Evolutionary conservation across 495 filamentous ascomycete species (phyloP), one percentile per base, ranked within the genome.

Genomic region (Pseudomonodictys pantanalensis): DNA sequence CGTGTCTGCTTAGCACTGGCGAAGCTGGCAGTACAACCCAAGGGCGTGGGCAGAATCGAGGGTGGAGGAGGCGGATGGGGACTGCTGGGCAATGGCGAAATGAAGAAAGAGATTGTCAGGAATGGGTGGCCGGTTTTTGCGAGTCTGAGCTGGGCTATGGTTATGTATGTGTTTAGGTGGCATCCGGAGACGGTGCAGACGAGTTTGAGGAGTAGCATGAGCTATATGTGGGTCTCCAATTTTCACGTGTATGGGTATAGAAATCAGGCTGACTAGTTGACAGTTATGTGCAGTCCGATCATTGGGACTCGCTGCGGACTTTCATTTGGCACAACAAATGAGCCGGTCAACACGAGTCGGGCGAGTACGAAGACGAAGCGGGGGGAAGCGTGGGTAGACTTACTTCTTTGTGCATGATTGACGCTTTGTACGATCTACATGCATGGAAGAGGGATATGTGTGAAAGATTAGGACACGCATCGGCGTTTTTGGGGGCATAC

Each of bases 161-260:
- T 99, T 52, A 99, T 99, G 93, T 93, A 91, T 74, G 73, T 97
- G 35, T 99, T 96, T 78, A 81, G 87, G 58, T 91, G 87, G 85
- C 83, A 97, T 76, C 89, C 92, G 9, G 89, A 93, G 58, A 89
- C 85, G 24, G 77, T 99, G 68, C 92, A 95, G 76, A 81, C 83
- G 45, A 96, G 91, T 73, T 75, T 99, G 76, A 81, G 91, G 72
- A 92, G 87, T 74, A 97, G 92, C 76, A 99, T 99, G 93, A 87
- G 85, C 58, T 99, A 97, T 72, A 95, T 99, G 82, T 97, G 90
- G 71, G 84, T 81, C 26, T 11, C 28, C 17, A 44, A 30, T 53
- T 48, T 45, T 3, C 22, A 32, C 26, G 30, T 42, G 8, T 12
- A 32, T 44, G 23, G 25, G n/a, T 15, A 12, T 15, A 17, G 17